These are phyloP conservation scores for Petunia hybrid DNA, from an alignment of 305 asterid genomes.

Conservation along the genomic window DNA sequence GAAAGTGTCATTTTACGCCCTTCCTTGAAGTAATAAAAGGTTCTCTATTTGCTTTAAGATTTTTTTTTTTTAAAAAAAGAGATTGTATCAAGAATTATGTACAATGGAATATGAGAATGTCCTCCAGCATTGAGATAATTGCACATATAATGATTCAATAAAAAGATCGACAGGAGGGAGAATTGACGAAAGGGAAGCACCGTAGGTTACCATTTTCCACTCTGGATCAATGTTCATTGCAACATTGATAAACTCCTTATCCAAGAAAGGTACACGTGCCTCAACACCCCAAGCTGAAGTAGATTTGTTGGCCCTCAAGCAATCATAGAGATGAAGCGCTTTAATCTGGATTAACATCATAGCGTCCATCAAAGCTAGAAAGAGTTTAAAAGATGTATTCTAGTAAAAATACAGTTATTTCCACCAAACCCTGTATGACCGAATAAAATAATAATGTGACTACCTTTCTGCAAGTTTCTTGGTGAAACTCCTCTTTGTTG, in stretches of 20 bases:
- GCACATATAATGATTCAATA: too few species aligned
- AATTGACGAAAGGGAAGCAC: neutral
- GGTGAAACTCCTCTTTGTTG: slow-evolving; percentile 90
- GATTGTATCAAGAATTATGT: too few species aligned
- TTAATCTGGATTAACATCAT: slow-evolving; percentile 67
- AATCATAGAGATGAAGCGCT: slow-evolving; percentile 98
- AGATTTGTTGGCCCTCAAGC: slow-evolving; percentile 98
- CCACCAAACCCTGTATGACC: neutral
- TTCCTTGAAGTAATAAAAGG: slow-evolving; percentile 2
- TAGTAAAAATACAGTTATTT: neutral
- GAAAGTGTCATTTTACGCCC: neutral
- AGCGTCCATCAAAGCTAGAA: slow-evolving; percentile 32
- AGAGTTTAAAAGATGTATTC: neutral
- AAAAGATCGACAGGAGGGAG: too few species aligned
- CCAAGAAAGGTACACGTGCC: slow-evolving; percentile 99
- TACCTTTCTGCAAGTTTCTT: slow-evolving; percentile 97
- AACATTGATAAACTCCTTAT: slow-evolving; percentile 86
- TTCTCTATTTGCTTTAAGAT: neutral
- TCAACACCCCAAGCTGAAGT: slow-evolving; percentile 99
- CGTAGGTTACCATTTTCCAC: slow-evolving; percentile 80
- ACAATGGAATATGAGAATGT: too few species aligned
- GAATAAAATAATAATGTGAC: neutral
- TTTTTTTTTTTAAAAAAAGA: neutral
- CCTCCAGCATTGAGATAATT: too few species aligned
- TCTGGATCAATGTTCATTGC: slow-evolving; percentile 98